Conservation (phyloP, 768 basidiomycete genomes). For the Lactarius tabidus region DNA sequence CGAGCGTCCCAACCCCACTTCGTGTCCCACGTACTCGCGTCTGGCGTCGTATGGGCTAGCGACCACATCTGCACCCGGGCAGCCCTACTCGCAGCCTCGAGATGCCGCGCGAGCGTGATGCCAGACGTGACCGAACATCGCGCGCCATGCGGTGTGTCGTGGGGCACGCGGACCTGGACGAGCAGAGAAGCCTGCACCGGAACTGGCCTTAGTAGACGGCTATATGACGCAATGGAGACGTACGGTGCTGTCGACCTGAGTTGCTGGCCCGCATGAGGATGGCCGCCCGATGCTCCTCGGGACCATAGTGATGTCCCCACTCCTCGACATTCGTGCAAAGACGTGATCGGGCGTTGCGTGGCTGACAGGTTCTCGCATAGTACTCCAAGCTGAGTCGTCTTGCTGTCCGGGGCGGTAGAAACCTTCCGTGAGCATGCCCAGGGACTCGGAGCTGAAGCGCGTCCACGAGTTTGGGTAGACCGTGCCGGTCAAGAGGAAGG, state of each 20-base stretch:
- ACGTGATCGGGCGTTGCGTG: not conserved
- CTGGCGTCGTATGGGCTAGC: not conserved
- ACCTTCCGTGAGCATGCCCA: not conserved
- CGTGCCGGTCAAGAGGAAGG: constrained; percentile 16
- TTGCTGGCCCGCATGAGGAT: constrained; percentile 11
- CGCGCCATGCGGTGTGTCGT: constrained; percentile 4
- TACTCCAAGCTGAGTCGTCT: not conserved
- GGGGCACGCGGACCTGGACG: constrained; percentile 15
- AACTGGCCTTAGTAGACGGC: too few species aligned
- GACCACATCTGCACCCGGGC: constrained; percentile 15
- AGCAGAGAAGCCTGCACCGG: constrained; percentile 5
- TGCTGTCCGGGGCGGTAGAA: constrained; percentile 4
- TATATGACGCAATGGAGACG: not conserved
- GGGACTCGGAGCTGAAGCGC: constrained; percentile 5
- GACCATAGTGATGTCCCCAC: not conserved
- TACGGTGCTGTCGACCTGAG: constrained; percentile 13
- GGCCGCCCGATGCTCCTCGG: constrained; percentile 4
- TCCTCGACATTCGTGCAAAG: not conserved
- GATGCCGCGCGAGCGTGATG: constrained; percentile 9
- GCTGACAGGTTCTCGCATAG: constrained; percentile 1
- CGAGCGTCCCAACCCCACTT: not conserved
- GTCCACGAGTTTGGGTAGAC: constrained; percentile 16
- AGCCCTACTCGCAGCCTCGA: constrained; percentile 4
- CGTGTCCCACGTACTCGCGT: not conserved
- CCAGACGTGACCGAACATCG: constrained; percentile 14